Evolutionary conservation across 2,329 filamentous ascomycete genomes (phyloP).

Genomic region (Hirsutella rhossiliensis): DNA sequence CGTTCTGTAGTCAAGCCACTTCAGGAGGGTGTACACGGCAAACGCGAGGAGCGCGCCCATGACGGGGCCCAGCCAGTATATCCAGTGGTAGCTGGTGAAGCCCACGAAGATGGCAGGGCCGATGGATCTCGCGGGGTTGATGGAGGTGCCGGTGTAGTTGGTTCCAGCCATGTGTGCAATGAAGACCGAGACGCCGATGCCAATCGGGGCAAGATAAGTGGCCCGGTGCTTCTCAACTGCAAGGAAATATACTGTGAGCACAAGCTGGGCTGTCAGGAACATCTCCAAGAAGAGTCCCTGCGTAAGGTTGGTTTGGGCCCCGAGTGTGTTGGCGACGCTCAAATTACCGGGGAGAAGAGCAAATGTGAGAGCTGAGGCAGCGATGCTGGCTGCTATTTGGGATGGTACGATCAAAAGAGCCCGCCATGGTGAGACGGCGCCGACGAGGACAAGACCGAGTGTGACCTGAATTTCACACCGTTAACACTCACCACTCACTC

Average conservation of each 20-base stretch:
- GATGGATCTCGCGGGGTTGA: conserved; percentile 39
- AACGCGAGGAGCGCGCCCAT: conserved; percentile 36
- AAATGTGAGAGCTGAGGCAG: conserved; percentile 43
- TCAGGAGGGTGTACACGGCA: conserved; percentile 37
- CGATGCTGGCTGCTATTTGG: conserved; percentile 47
- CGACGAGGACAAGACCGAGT: conserved; percentile 45
- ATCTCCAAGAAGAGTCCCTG: conserved; percentile 57
- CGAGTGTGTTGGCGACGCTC: conserved; percentile 43
- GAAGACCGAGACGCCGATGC: conserved; percentile 61
- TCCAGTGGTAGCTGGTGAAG: conserved; percentile 37
- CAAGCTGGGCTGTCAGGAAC: conserved; percentile 51
- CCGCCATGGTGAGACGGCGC: conserved; percentile 40
- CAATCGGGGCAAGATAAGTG: conserved; percentile 59
- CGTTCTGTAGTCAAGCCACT: conserved; percentile 37
- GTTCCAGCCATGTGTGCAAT: conserved; percentile 36
- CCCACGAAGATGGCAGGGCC: conserved; percentile 32
- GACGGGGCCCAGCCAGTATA: conserved; percentile 42
- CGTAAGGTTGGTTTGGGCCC: conserved; percentile 33
- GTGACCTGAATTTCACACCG: conserved; percentile 28
- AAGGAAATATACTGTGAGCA: conserved; percentile 56
- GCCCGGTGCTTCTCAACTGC: conserved; percentile 63
- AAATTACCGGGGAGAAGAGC: conserved; percentile 46
- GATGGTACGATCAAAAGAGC: conserved; percentile 38
- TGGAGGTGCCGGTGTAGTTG: conserved; percentile 33
- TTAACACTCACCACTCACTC: not conserved